These are phyloP conservation scores for Sequoiadendron giganteum DNA, from an alignment of 75 land plant genomes.

Conservation along the genomic window DNA sequence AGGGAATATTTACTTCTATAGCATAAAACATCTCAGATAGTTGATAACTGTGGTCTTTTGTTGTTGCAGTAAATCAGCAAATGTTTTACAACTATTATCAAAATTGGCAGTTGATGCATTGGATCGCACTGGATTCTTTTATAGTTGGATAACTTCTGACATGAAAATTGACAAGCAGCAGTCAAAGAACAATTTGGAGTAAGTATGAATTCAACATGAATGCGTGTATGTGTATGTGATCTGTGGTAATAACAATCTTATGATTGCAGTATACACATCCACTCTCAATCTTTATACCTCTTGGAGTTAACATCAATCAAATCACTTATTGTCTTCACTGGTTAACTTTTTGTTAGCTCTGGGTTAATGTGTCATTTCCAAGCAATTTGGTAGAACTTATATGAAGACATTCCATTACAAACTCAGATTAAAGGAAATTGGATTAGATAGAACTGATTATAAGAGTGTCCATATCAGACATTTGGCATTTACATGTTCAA, in stretches of 20 bases:
- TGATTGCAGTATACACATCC: neutral
- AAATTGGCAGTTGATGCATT: constrained; percentile 54
- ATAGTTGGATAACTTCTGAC: constrained; percentile 38
- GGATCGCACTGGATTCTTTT: constrained; percentile 56
- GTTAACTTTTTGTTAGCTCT: neutral
- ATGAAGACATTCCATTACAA: neutral
- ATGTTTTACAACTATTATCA: constrained; percentile 43
- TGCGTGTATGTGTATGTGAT: neutral
- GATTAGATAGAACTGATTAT: neutral
- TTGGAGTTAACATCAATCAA: neutral
- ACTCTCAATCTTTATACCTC: neutral
- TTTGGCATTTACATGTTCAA: neutral
- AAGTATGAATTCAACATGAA: neutral
- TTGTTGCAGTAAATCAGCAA: constrained; percentile 49
- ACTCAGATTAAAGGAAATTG: neutral
- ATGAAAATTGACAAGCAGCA: constrained; percentile 19
- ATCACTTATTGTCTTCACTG: neutral
- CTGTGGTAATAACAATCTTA: neutral
- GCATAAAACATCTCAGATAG: neutral
- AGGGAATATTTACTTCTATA: neutral
- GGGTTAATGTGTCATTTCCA: neutral
- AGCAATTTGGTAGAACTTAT: neutral
- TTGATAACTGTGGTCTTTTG: neutral
- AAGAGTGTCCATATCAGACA: neutral
- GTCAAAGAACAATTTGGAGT: neutral